Evolutionary conservation across 306 rosid species (phyloP), one percentile per base, ranked within the genome.

Genomic region (Mimosa bimucronata): DNA sequence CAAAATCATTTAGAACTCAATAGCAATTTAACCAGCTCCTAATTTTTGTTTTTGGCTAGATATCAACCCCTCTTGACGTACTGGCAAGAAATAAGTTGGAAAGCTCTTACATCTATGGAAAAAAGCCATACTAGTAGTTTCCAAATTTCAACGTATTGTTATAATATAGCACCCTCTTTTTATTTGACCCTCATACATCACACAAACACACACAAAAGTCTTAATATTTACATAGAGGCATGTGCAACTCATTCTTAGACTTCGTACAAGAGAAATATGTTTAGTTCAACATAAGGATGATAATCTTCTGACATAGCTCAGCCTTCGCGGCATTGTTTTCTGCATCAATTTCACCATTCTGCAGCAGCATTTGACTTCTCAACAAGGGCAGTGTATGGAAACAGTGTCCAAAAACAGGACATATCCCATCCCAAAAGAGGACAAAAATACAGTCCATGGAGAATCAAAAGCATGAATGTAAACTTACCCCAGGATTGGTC

Each of bases 331-430:
- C 16, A 46, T 52, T 40, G 60, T 69, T 74, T 72, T 78, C 29
- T 76, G 66, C 66, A 18, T 64, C 81, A 34, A 64, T 58, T 76
- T 71, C 81, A 75, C 53, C 83, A 9, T 66, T 48, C 52, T 72
- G 74, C 75, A 80, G 48, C 79, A 80, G 66, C 48, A 79, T 62
- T 30, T 60, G 61, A 71, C 25, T 50, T 40, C 5, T 38, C 13
- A 31, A 60, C 13, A 41, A 82, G 40, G 18, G 42, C 23, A 77
- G 25, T 3, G 44, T 46, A 57, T 10, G 26, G 65, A 23, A 57
- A 57, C 65, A 7, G 4, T 25, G 26, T 55, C 62, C 29, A 21
- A 23, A 53, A 57, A 23, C 30, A 57, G 62, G 62, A 7, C 62
- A 74, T 41, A 25, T 79, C 67, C 72, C 29, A 13, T 12, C 48